These are phyloP conservation scores for Sinapis alba DNA, from an alignment of 441 rosid genomes.

Conservation along the genomic window DNA sequence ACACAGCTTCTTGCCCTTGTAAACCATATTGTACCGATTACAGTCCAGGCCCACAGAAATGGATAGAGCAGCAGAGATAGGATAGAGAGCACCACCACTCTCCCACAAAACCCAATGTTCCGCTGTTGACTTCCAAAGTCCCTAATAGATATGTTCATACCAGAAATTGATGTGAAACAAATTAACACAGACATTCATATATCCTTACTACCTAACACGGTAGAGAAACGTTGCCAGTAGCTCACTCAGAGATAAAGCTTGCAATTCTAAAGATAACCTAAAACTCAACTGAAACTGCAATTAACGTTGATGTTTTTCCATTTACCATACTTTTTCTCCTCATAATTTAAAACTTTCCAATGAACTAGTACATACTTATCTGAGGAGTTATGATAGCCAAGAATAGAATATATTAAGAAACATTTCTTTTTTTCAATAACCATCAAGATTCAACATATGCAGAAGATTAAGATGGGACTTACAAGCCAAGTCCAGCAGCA, in stretches of 20 bases:
- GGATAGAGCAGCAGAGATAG: conserved; percentile 86
- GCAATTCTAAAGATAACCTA: conserved; percentile 10
- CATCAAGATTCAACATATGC: background rate
- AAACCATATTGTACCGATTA: conserved; percentile 93
- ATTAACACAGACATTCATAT: background rate
- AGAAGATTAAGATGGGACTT: conserved; percentile 42
- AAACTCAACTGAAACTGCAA: background rate
- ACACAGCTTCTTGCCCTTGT: conserved; percentile 74
- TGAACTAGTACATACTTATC: conserved; percentile 9
- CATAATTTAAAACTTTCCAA: conserved; percentile 4
- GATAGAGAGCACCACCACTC: conserved; percentile 81
- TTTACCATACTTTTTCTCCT: background rate
- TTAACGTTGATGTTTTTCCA: background rate
- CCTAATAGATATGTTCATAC: conserved; percentile 47
- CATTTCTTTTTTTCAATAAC: background rate
- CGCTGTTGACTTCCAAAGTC: conserved; percentile 98
- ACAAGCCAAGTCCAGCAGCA: conserved; percentile 98
- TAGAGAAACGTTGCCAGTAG: conserved; percentile 7
- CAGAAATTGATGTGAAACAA: background rate
- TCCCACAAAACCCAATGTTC: conserved; percentile 89
- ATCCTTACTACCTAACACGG: conserved; percentile 4
- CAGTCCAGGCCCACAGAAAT: conserved; percentile 97
- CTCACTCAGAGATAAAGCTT: conserved; percentile 23
- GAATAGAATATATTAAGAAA: background rate
- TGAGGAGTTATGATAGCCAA: background rate